Base-by-base conservation (phyloP, 2,329 filamentous ascomycete genomes). In the Colletotrichum lini region DNA sequence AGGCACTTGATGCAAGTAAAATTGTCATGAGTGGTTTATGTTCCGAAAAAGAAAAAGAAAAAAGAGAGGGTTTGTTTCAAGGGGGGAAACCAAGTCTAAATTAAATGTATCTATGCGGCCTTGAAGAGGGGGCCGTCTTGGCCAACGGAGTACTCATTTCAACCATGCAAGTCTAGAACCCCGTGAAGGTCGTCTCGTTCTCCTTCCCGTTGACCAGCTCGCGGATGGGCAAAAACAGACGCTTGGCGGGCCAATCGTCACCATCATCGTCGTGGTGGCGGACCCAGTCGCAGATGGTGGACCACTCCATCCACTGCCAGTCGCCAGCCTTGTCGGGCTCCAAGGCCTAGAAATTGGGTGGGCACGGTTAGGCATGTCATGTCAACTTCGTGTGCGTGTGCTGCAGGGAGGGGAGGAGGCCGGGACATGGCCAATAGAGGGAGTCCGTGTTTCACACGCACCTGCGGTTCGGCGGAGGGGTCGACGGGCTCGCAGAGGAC, bases 321-420 rank as follows among this genome's bases (percentile, higher is more conserved):
- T 78, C 79, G 21, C 82, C 81, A 74, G 86, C 88, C 76, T 89
- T 89, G 2, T 86, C 76, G 0, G 84, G 84, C 67, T 89, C 87
- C 59, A 83, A 74, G 5, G 83, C 75, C 86, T 58, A 23, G 2
- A 16, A 3, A 13, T 53, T 35, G 35, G 50, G 13, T 7, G 26
- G 26, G 2, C 13, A 53, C 1, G 15, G 26, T 26, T 26, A 26
- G 26, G 26, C 4, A 26, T 26, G 26, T 26, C 26, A 26, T 26
- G 26, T 26, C 26, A 26, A 26, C 26, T 26, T 4, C 26, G 26
- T 26, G 3, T 26, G 26, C 26, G 26, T 26, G 9, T 38, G 18
- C 30, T 21, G 52, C 18, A 35, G 16, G 35, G 3, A 23, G 23
- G n/a, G 15, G 47, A 26, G 16, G 23, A 50, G n/a, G 23, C 6